Conservation (phyloP, 108 stramenopile genomes). For the Heterococcus sp. region DNA sequence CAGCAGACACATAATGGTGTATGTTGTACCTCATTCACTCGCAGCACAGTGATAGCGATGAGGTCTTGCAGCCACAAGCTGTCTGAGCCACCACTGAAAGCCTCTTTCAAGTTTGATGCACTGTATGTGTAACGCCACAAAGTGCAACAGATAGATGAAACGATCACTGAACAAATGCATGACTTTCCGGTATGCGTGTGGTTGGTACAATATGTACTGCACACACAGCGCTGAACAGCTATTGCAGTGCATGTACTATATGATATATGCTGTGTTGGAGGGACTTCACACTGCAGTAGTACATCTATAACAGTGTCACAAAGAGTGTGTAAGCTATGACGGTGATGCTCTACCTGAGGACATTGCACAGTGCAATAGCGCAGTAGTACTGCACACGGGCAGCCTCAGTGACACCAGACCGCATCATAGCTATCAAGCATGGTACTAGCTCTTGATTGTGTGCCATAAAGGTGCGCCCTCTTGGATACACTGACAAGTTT, state of each 20-base stretch:
- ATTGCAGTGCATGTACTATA: too few relatives aligned
- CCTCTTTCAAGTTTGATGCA: constrained; percentile 12
- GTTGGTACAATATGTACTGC: too few relatives aligned
- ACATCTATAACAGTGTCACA: too few relatives aligned
- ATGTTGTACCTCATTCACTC: constrained; percentile 24
- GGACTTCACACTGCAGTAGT: too few relatives aligned
- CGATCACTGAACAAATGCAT: too few relatives aligned
- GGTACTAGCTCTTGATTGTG: constrained; percentile 10
- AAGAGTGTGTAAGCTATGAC: too few relatives aligned
- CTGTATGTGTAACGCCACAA: background rate
- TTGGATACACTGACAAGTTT: constrained; percentile 16
- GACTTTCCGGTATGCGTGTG: too few relatives aligned
- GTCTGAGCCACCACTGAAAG: background rate
- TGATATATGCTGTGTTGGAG: too few relatives aligned
- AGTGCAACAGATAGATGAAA: background rate
- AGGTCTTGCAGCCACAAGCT: constrained; percentile 25
- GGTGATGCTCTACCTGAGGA: constrained; percentile 6
- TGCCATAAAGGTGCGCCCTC: constrained; percentile 32
- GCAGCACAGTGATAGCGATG: constrained; percentile 41
- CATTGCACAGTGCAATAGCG: constrained; percentile 33
- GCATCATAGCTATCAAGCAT: constrained; percentile 37
- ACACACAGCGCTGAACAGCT: too few relatives aligned
- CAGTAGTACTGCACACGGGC: constrained; percentile 26
- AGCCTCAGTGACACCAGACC: constrained; percentile 34
- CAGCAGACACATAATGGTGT: background rate